These are phyloP conservation scores for Scedosporium apiospermum DNA, from an alignment of 2,329 filamentous ascomycete genomes.

Conservation along the genomic window DNA sequence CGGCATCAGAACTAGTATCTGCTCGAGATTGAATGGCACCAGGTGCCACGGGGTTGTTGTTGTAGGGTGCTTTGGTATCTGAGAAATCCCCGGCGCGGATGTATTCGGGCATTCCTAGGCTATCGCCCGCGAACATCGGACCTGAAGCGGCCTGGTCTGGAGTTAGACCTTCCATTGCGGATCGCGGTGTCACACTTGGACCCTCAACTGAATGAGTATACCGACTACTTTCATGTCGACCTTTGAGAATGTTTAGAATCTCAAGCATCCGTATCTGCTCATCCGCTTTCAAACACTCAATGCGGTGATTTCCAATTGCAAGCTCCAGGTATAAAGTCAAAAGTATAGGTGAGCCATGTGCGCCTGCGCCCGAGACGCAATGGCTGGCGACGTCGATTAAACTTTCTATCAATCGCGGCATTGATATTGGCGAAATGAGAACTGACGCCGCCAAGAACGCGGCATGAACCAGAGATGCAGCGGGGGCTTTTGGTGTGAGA, in stretches of 20 bases:
- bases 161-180: not conserved
- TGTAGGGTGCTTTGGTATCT: not conserved
- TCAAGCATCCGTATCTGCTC: constrained; percentile 20
- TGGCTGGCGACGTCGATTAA: constrained; percentile 25
- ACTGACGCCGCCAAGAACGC: constrained; percentile 4
- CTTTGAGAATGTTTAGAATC: constrained; percentile 14
- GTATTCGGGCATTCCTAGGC: not conserved
- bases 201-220: not conserved
- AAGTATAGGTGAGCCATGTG: constrained; percentile 22
- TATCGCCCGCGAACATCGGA: not conserved
- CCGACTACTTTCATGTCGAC: not conserved
- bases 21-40: not conserved
- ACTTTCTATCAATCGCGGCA: constrained; percentile 5
- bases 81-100: not conserved
- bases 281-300: constrained; percentile 20
- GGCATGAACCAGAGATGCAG: not conserved
- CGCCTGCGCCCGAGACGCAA: constrained; percentile 21
- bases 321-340: constrained; percentile 23
- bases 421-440: not conserved
- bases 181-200: not conserved
- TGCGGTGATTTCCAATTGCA: constrained; percentile 20
- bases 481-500: not conserved
- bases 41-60: not conserved
- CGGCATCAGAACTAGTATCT: not conserved
- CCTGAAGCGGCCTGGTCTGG: not conserved